Conservation (phyloP, 345 rosid genomes). For the Gossypium raimondii region DNA sequence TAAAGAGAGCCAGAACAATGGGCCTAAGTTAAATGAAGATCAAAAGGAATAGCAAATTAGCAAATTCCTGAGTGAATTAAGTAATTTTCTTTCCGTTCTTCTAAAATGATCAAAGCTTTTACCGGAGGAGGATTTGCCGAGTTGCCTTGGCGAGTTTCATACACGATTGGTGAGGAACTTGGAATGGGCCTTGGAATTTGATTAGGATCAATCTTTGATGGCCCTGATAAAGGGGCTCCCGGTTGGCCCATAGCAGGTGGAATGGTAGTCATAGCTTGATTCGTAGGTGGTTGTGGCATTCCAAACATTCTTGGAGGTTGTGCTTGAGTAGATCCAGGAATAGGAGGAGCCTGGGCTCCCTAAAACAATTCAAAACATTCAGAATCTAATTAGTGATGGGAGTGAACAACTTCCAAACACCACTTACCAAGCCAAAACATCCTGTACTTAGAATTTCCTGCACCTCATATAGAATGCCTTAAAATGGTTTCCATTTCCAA, state of each 20-base stretch:
- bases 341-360: constrained; percentile 52
- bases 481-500: neutral
- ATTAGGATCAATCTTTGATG: constrained; percentile 89
- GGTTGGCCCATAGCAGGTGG: constrained; percentile 74
- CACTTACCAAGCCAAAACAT: neutral
- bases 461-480: neutral
- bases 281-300: constrained; percentile 67
- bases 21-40: neutral
- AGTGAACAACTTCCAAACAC: neutral
- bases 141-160: constrained; percentile 84
- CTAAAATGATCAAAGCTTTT: constrained; percentile 12
- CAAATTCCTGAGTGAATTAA: neutral
- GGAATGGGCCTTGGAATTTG: constrained; percentile 97
- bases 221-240: constrained; percentile 57
- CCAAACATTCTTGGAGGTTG: constrained; percentile 77
- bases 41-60: neutral
- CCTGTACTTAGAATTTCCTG: neutral
- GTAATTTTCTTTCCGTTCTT: neutral
- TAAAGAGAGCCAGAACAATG: neutral
- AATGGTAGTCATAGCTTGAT: constrained; percentile 78
- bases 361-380: constrained; percentile 32
- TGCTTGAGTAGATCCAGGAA: constrained; percentile 54
- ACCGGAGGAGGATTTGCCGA: constrained; percentile 97
- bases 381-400: constrained; percentile 11
- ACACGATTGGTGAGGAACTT: constrained; percentile 49